A percentile compares a stretch with the other conserved stretches of the same genome.
These are phyloP conservation scores for Acanthamoeba lenticulata DNA, from an alignment of 208 protist species.

Conservation along the genomic window DNA sequence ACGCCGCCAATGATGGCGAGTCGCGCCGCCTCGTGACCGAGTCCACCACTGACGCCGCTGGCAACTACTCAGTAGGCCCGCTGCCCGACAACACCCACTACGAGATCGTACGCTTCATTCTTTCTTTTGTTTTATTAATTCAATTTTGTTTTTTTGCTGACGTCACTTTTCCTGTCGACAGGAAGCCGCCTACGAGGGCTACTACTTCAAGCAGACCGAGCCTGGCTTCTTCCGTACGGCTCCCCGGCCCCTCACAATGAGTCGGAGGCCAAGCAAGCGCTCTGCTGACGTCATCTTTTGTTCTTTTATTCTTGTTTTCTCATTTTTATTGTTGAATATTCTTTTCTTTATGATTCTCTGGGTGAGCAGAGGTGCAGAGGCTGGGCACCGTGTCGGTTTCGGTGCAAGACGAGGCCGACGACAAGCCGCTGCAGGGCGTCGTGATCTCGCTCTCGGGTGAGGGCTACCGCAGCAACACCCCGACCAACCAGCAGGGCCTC, in stretches of 20 bases:
- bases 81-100: conserved; percentile 32
- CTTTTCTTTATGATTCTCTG: neutral
- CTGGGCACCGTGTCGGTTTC: conserved; percentile 46
- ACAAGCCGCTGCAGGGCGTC: conserved; percentile 15
- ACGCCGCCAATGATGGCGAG: neutral
- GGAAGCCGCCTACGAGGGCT: conserved; percentile 63
- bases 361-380: conserved; percentile 16
- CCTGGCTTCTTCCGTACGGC: conserved; percentile 45
- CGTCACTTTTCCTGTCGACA: neutral
- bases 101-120: neutral
- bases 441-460: conserved; percentile 59
- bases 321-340: no score
- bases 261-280: neutral
- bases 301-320: no score
- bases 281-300: no score
- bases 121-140: neutral
- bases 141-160: neutral
- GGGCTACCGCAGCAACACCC: conserved; percentile 46
- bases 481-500: conserved; percentile 26
- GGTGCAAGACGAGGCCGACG: neutral
- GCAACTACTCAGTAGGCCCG: conserved; percentile 52
- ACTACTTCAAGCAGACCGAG: conserved; percentile 53
- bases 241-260: neutral
- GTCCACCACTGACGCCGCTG: neutral
- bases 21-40: neutral